Base-by-base conservation (phyloP, 176 grass and related monocot species). In the Secale cereale region DNA sequence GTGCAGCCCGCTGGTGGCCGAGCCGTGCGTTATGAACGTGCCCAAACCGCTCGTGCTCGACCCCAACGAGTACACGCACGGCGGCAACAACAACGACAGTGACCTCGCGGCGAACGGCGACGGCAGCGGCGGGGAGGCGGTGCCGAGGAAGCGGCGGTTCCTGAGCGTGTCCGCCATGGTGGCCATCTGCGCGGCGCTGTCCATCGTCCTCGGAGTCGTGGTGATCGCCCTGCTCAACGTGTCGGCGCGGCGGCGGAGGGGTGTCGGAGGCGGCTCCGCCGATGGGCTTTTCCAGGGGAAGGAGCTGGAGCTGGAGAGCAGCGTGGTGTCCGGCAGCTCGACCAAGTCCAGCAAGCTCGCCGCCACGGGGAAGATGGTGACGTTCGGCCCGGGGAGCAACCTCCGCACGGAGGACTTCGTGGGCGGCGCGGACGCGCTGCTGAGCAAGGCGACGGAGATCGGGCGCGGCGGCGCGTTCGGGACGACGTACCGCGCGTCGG, bases 21-120 rank as follows among this genome's bases (percentile, higher is more conserved):
- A 95, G 79, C 91, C 96, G 8, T 98, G 96, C 87, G 31, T 35
- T 80, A 95, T 98, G 96, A 88, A 95, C 85, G 96, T 98, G 35
- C 86, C 93, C 31, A 98, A 98, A 82, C 96, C 96, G 26, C 87
- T 98, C 1, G 93, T 98, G 52, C 91, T 98, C 28, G 84, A 98
- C 76, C 96, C 96, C 13, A 93, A 98, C 82, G 70, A 91, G 14
- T 95, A 92, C 66, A 25, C 87, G n/a, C 87, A 85, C 79, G 78
- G 85, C 32, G 68, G 76, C 59, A 78, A 75, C 40, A 86, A 65
- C 29, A 25, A 74, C 81, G 86, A 87, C 74, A 74, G 15, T 7
- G 71, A 87, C 28, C 48, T 83, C 4, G 35, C 65, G 29, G 88
- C 75, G 16, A 62, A 9, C 56, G 87, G 57, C 48, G 68, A 68